Evolutionary conservation across 2,329 filamentous ascomycete genomes (phyloP).

Genomic region (Alternaria viburni): DNA sequence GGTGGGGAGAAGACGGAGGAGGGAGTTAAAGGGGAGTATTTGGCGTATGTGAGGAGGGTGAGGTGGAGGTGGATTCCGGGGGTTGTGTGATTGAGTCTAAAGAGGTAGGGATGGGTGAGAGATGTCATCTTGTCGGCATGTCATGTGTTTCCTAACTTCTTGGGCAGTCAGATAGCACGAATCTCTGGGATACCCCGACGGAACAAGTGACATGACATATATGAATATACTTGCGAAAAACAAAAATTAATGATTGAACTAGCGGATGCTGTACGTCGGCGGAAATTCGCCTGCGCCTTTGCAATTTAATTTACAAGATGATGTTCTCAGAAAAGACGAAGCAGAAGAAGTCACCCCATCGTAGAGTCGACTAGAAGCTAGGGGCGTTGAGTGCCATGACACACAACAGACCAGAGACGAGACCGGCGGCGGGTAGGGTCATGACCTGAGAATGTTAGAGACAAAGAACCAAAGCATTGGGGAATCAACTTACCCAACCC

Average conservation of each 20-base stretch:
- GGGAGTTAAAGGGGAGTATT: background rate
- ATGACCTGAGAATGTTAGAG: conserved; percentile 47
- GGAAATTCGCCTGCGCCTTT: background rate
- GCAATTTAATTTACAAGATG: background rate
- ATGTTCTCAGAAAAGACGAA: background rate
- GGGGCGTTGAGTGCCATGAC: conserved; percentile 53
- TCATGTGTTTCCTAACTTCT: background rate
- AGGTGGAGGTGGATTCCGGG: background rate
- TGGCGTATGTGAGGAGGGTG: background rate
- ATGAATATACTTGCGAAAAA: background rate
- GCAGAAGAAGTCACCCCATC: background rate
- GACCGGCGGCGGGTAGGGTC: conserved; percentile 51
- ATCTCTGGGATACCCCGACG: background rate
- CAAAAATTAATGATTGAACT: background rate
- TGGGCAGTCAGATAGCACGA: background rate
- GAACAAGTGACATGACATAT: background rate
- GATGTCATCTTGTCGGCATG: background rate
- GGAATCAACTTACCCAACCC: conserved; percentile 3
- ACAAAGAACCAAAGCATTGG: background rate
- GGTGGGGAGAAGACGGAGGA: background rate
- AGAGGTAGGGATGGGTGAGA: background rate
- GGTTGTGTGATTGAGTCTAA: background rate
- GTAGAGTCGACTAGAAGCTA: conserved; percentile 30
- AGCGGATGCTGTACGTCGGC: background rate
- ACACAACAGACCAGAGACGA: conserved; percentile 50